phyloP scores from a whole-genome alignment of 2,329 filamentous ascomycete species.

The Dendryphion nanum region DNA sequence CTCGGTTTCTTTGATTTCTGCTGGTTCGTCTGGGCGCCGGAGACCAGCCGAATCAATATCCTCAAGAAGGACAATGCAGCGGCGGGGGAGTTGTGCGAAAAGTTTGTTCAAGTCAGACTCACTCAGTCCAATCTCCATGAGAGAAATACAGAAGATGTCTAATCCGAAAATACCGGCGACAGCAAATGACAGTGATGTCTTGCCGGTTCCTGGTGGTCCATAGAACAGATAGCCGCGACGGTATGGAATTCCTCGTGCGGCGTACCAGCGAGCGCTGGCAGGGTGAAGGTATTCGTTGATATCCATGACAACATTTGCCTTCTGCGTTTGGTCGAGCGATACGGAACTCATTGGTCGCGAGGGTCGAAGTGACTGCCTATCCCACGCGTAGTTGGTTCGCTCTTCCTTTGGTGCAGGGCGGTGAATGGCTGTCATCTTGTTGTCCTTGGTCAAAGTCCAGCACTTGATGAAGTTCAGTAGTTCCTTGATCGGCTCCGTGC shows the following conservation, averaged over 20 bases:
- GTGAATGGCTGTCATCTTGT: slow-evolving; percentile 46
- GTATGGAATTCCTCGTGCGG: slow-evolving; percentile 80
- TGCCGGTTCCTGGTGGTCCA: slow-evolving; percentile 78
- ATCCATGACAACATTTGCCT: slow-evolving; percentile 65
- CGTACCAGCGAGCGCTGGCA: slow-evolving; percentile 73
- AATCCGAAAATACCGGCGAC: slow-evolving; percentile 49
- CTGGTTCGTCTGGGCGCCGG: slow-evolving; percentile 31
- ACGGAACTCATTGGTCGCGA: slow-evolving; percentile 73
- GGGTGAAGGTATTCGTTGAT: slow-evolving; percentile 78
- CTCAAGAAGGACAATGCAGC: slow-evolving; percentile 49
- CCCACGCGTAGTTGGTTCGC: slow-evolving; percentile 36
- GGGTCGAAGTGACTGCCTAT: slow-evolving; percentile 53
- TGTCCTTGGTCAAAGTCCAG: slow-evolving; percentile 43
- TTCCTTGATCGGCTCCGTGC: slow-evolving; percentile 48
- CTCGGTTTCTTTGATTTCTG: slow-evolving; percentile 7
- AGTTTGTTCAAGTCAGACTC: slow-evolving; percentile 59
- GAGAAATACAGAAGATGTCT: slow-evolving; percentile 45
- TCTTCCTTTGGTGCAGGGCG: slow-evolving; percentile 45
- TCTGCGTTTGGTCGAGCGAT: slow-evolving; percentile 67
- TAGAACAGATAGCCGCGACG: slow-evolving; percentile 79
- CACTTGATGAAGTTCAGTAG: slow-evolving; percentile 47
- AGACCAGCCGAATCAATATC: slow-evolving; percentile 50
- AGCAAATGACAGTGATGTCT: slow-evolving; percentile 52
- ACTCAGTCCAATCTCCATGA: slow-evolving; percentile 68
- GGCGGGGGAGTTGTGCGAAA: slow-evolving; percentile 43